Base-by-base conservation (phyloP, 1,284 basidiomycete genomes). In the Trametes sp. region DNA sequence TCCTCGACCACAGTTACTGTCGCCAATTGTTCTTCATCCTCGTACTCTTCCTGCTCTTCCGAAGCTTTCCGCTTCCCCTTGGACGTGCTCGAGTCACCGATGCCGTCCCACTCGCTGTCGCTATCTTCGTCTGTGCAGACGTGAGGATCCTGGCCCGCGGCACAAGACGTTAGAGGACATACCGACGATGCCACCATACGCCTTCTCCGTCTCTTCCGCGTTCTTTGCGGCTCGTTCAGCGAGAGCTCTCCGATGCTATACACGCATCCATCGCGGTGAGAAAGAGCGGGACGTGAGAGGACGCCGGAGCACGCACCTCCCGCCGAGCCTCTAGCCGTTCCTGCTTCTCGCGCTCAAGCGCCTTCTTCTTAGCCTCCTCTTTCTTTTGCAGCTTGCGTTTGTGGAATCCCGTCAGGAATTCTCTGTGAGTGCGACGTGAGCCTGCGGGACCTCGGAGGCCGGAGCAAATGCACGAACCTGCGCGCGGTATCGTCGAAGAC, bases 351-450 rank as follows among this genome's bases (percentile, higher is more conserved):
- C 86, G 80, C 67, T 90, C 85, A 59, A 81, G 74, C 31, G 89
- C 89, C 73, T 84, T 90, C 70, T 85, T 83, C 70, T 85, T 87
- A 33, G 88, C 87, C 35, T 82, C 86, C 69, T 93, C 88, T 70
- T 87, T 84, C 74, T 90, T 91, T 67, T 85, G 85, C 54, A 93
- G 73, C 73, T 95, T 95, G 66, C 93, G 87, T 76, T 94, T 95
- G 74, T 90, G 90, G 75, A 95, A 95, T 19, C 93, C 93, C 11
- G 93, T 95, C 73, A 95, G 75, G 76, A 89, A 95, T 55, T 94
- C 89, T 70, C 93, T 95, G 72, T 9, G 35, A 36, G 10, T 1
- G 16, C n/a, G 28, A 44, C 45, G 44, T 56, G 33, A 56, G 44
- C 23, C 4, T 50, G 19, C 14, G n/a, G 19, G 29, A 21, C 19